These are phyloP conservation scores for Harringtonia aguacate DNA, from an alignment of 2,329 filamentous ascomycete genomes.

Conservation along the genomic window DNA sequence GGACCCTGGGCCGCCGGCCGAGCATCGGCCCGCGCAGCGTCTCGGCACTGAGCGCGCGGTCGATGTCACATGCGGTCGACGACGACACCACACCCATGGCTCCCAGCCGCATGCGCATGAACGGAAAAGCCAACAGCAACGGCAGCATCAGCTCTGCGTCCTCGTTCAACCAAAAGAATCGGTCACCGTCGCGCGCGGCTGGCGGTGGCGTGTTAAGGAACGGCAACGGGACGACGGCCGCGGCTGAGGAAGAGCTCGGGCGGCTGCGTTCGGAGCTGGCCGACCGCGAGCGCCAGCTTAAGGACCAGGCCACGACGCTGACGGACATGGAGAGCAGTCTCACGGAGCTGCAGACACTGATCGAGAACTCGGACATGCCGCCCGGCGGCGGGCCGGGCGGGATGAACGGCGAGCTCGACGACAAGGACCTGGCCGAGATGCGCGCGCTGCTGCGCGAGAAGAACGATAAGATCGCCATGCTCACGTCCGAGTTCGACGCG, in stretches of 20 bases:
- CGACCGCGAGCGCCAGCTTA: constrained; percentile 78
- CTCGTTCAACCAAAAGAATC: constrained; percentile 36
- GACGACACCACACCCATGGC: constrained; percentile 46
- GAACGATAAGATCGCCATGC: constrained; percentile 89
- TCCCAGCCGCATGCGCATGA: constrained; percentile 39
- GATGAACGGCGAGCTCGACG: constrained; percentile 36
- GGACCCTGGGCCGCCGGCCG: constrained; percentile 22
- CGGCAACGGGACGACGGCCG: constrained; percentile 9
- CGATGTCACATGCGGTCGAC: constrained; percentile 35
- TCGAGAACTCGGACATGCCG: constrained; percentile 45
- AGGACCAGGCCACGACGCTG: constrained; percentile 72
- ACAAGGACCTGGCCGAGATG: constrained; percentile 66
- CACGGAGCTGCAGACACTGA: constrained; percentile 62
- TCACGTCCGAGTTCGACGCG: constrained; percentile 89
- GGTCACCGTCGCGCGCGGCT: constrained; percentile 39
- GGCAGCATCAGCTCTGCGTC: constrained; percentile 2
- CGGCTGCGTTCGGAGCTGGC: constrained; percentile 63
- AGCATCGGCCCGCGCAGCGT: constrained; percentile 46
- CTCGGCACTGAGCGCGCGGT: constrained; percentile 43
- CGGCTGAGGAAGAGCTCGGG: constrained; percentile 61
- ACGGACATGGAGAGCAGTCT: constrained; percentile 85
- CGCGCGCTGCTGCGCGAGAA: constrained; percentile 81
- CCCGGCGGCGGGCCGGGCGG: constrained; percentile 21
- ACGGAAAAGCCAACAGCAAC: constrained; percentile 38
- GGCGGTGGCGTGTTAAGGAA: constrained; percentile 12